Evolutionary conservation across 2,329 filamentous ascomycete genomes (phyloP).

Genomic region (Fusarium algeriense): DNA sequence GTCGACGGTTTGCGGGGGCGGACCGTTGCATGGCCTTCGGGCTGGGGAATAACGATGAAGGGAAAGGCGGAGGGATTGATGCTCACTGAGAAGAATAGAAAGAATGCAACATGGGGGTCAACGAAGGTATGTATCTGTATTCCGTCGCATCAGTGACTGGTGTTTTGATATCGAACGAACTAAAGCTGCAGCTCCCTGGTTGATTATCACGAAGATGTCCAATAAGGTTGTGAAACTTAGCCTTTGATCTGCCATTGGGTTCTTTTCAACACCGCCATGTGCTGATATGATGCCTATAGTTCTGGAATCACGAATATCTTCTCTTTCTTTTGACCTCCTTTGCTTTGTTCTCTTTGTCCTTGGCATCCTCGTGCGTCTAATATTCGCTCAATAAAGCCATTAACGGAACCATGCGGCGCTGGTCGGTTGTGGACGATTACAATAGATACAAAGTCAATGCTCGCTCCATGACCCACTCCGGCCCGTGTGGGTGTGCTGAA

Average conservation of each 20-base stretch:
- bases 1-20: slow-evolving; percentile 19
- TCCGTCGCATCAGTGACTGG: not conserved
- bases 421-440: not conserved
- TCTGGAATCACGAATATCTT: not conserved
- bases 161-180: not conserved
- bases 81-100: not conserved
- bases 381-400: not conserved
- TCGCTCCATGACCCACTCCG: slow-evolving; percentile 28
- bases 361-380: not conserved
- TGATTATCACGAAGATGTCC: slow-evolving; percentile 1
- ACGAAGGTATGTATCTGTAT: not conserved
- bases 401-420: slow-evolving; percentile 15
- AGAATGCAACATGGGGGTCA: not conserved
- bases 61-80: slow-evolving; percentile 9
- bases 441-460: slow-evolving; percentile 16
- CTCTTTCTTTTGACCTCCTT: too few species aligned
- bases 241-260: slow-evolving; percentile 20
- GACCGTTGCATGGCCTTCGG: slow-evolving; percentile 25
- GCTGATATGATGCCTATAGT: slow-evolving; percentile 4
- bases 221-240: slow-evolving; percentile 24
- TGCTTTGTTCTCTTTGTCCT: not conserved
- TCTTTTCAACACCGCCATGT: not conserved
- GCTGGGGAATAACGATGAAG: slow-evolving; percentile 5
- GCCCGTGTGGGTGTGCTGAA: slow-evolving; percentile 35
- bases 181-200: slow-evolving; percentile 3